phyloP scores from a whole-genome alignment of 2,329 filamentous ascomycete species.

The Ceratocystis huliohia region DNA sequence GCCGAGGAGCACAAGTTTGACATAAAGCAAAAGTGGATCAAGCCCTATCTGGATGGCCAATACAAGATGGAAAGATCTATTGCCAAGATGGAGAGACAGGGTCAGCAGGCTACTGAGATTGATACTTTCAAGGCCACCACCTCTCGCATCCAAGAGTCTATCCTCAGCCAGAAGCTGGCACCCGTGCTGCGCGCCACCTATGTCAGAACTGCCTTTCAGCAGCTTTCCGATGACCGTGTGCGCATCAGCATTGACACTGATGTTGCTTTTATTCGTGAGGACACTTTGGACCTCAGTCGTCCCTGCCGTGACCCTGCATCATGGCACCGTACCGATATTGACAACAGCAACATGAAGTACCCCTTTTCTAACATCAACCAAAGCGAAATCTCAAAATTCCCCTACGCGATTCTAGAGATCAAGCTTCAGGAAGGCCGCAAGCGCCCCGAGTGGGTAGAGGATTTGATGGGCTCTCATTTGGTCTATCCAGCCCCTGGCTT shows the following conservation, averaged over 20 bases:
- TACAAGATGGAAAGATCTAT: slow-evolving; percentile 88
- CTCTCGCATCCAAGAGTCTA: slow-evolving; percentile 64
- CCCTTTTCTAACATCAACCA: slow-evolving; percentile 80
- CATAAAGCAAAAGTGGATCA: slow-evolving; percentile 90
- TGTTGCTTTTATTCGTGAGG: slow-evolving; percentile 71
- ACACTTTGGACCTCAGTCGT: slow-evolving; percentile 64
- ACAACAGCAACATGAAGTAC: slow-evolving; percentile 67
- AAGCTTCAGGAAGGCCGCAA: slow-evolving; percentile 67
- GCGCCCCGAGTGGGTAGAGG: slow-evolving; percentile 73
- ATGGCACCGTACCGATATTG: slow-evolving; percentile 89
- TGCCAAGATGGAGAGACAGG: slow-evolving; percentile 71
- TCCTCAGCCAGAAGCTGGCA: slow-evolving; percentile 63
- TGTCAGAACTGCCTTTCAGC: slow-evolving; percentile 88
- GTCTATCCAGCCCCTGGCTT: slow-evolving; percentile 82
- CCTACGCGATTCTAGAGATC: slow-evolving; percentile 82
- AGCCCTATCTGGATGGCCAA: slow-evolving; percentile 71
- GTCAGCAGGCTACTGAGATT: slow-evolving; percentile 52
- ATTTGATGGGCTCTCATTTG: slow-evolving; percentile 83
- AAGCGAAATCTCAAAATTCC: slow-evolving; percentile 82
- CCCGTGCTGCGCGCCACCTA: slow-evolving; percentile 88
- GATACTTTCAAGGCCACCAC: slow-evolving; percentile 60
- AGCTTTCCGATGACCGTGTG: slow-evolving; percentile 79
- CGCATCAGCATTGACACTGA: slow-evolving; percentile 89
- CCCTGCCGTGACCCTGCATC: slow-evolving; percentile 77
- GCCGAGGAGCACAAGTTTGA: slow-evolving; percentile 69